A percentile compares a stretch with the other conserved stretches of the same genome.
phyloP scores from a whole-genome alignment of 345 rosid genomes.

The Cardamine occulta region DNA sequence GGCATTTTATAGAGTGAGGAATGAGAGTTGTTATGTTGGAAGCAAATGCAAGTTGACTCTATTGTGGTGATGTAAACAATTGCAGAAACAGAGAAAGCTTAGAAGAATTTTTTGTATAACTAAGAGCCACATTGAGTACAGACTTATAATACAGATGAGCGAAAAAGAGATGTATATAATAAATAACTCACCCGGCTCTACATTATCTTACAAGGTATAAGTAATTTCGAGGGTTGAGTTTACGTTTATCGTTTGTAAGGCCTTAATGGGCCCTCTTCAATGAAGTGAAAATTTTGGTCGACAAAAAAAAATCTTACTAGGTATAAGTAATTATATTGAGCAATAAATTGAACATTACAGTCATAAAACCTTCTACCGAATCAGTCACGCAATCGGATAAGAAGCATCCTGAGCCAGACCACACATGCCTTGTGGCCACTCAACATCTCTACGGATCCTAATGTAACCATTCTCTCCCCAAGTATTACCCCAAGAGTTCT shows the following conservation, averaged over 20 bases:
- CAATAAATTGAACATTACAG: no score
- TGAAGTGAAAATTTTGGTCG: no score
- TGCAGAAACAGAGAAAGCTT: neutral
- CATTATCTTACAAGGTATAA: no score
- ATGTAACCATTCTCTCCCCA: conserved; percentile 65
- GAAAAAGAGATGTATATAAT: no score
- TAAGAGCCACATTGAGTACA: neutral
- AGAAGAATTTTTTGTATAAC: neutral
- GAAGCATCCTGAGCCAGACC: conserved; percentile 51
- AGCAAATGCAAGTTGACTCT: neutral
- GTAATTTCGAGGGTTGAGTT: no score
- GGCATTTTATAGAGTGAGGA: neutral
- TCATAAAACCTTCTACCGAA: neutral
- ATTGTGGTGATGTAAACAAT: neutral
- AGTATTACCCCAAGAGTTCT: conserved; percentile 65
- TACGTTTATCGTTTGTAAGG: no score
- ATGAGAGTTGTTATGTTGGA: conserved; percentile 11
- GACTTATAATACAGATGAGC: neutral
- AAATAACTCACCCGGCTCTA: no score
- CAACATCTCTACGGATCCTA: conserved; percentile 39
- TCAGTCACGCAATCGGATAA: conserved; percentile 45
- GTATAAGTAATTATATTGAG: no score
- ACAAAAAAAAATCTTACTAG: no score
- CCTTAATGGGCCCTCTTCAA: no score
- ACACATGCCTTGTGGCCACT: conserved; percentile 56